Base-by-base conservation (phyloP, 164 flowering plant species). In the Liriodendron chinense region DNA sequence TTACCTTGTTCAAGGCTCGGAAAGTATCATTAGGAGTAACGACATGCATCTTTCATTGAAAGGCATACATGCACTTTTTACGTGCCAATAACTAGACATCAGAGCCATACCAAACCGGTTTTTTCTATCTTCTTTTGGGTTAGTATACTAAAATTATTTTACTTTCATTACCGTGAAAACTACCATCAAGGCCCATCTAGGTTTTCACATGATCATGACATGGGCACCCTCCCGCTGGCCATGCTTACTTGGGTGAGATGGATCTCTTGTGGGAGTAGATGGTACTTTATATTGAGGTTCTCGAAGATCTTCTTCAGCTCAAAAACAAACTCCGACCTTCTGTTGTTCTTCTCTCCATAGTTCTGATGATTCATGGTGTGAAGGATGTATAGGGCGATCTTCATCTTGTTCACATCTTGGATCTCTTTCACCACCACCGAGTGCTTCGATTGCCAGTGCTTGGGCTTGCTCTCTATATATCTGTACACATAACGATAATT, bases 321-420 rank as follows among this genome's bases (percentile, higher is more conserved):
- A 9, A 87, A 65, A 14, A 87, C 43, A 2, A 89, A 87, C 13
- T 86, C 89, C 2, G 90, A 76, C 73, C 78, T 78, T 6, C 92
- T 71, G 4, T 1, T 71, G 74, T 57, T 85, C 77, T 74, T 84
- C 62, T 89, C 87, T 0, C 69, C 83, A 8, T 26, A 79, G 74
- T 89, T 85, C 65, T 89, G 92, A 78, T 81, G 83, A 83, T 89
- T 89, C 72, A 86, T 87, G 28, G 90, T 89, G 82, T 89, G 90
- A 7, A 59, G 62, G 9, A 87, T 82, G 57, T 72, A 78, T 0
- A 87, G 69, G 34, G 34, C 25, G 81, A 89, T 75, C 74, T 86
- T 86, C 86, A 89, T 69, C 83, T 81, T 84, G 81, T 85, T 61
- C 72, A 87, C 57, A 57, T 86, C 81, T 75, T 86, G 88, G 0